These are phyloP conservation scores for Clavispora phyllophila DNA, from an alignment of 805 yeast genomes.

Conservation along the genomic window DNA sequence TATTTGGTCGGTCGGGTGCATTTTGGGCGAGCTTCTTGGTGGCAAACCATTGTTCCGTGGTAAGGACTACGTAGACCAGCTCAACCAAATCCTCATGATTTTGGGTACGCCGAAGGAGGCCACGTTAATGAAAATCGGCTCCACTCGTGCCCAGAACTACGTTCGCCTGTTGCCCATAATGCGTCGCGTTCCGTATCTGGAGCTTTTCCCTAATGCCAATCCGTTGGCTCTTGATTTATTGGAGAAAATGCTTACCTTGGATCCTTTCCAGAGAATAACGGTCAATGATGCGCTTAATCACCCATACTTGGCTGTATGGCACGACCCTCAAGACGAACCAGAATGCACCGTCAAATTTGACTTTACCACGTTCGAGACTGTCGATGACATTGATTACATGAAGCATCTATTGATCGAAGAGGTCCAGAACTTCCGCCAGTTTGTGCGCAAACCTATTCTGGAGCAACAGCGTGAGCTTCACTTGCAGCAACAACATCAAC, in stretches of 20 bases:
- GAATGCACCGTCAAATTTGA: slow-evolving; percentile 77
- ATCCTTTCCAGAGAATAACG: slow-evolving; percentile 77
- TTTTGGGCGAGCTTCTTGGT: slow-evolving; percentile 87
- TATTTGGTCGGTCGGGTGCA: slow-evolving; percentile 97
- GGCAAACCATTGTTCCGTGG: slow-evolving; percentile 93
- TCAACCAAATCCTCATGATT: slow-evolving; percentile 78
- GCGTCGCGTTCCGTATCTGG: slow-evolving; percentile 69
- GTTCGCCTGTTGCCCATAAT: slow-evolving; percentile 80
- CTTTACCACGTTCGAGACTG: slow-evolving; percentile 74
- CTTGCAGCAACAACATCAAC: slow-evolving; percentile 25
- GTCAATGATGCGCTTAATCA: slow-evolving; percentile 87
- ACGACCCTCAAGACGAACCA: slow-evolving; percentile 69
- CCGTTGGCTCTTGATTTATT: slow-evolving; percentile 73
- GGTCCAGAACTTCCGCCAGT: slow-evolving; percentile 70
- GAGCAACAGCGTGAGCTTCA: slow-evolving; percentile 40
- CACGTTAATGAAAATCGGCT: slow-evolving; percentile 51
- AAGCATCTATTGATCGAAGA: slow-evolving; percentile 74
- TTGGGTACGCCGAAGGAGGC: slow-evolving; percentile 82
- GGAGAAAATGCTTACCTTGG: slow-evolving; percentile 75
- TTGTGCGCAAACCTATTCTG: slow-evolving; percentile 71
- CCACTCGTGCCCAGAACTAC: slow-evolving; percentile 86
- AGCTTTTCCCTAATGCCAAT: slow-evolving; percentile 78
- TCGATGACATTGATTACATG: slow-evolving; percentile 70
- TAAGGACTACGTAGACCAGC: slow-evolving; percentile 91
- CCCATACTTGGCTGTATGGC: slow-evolving; percentile 87